Conservation (phyloP, 495 filamentous ascomycete genomes). For the Neurospora sp. region DNA sequence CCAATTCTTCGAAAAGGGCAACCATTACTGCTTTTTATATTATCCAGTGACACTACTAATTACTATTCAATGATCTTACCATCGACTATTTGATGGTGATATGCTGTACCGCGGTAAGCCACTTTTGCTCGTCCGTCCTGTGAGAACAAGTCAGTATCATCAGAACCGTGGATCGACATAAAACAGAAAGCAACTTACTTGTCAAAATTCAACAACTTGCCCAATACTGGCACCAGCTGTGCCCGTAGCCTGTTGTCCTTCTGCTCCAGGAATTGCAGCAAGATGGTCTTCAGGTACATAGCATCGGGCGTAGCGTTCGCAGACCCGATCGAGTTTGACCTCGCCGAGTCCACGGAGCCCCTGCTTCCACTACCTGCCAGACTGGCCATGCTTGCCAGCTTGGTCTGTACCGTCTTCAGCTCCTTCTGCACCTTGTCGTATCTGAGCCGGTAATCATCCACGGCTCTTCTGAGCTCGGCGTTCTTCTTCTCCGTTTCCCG, state of each 20-base stretch:
- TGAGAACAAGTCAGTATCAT: constrained; percentile 3
- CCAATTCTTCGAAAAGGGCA: neutral
- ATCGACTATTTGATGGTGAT: constrained; percentile 15
- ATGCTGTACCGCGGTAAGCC: constrained; percentile 63
- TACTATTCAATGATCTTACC: neutral
- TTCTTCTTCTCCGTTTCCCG: constrained; percentile 74
- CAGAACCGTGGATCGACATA: neutral
- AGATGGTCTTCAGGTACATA: constrained; percentile 89
- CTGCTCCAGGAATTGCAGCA: constrained; percentile 90
- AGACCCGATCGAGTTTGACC: neutral
- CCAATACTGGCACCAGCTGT: constrained; percentile 85
- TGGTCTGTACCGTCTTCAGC: constrained; percentile 30
- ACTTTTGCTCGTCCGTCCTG: constrained; percentile 80
- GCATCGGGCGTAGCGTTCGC: constrained; percentile 49
- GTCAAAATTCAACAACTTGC: constrained; percentile 86
- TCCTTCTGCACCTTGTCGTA: constrained; percentile 76
- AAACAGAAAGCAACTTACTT: constrained; percentile 44
- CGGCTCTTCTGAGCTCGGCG: constrained; percentile 56
- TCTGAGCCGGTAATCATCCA: constrained; percentile 66
- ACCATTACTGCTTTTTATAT: neutral
- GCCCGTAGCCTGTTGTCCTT: constrained; percentile 83
- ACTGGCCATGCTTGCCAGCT: constrained; percentile 11
- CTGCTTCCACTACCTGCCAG: constrained; percentile 12
- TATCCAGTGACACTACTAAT: neutral
- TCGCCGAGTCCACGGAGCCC: constrained; percentile 1